Evolutionary conservation across 768 basidiomycete species (phyloP).

Genomic region (Tylopilus vinaceipallidus): DNA sequence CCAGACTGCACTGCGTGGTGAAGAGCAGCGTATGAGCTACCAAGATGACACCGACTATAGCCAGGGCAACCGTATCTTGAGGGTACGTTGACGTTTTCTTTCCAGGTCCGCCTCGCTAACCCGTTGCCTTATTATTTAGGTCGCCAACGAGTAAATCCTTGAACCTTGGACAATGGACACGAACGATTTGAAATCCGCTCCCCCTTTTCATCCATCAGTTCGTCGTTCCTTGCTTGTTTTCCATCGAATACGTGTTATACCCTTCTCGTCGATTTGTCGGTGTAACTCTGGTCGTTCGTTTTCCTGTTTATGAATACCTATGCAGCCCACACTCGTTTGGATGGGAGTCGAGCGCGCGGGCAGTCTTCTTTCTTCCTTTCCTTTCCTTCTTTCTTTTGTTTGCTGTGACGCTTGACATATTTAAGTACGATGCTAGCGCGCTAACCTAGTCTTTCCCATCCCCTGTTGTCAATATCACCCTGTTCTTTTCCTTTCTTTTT

Average conservation of each 20-base stretch:
- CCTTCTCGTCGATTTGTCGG: background rate
- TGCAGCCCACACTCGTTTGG: background rate
- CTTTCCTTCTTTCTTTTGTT: background rate
- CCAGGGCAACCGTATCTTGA: slow-evolving; percentile 27
- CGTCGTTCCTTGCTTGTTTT: background rate
- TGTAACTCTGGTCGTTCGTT: slow-evolving; percentile 5
- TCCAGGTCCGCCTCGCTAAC: no score
- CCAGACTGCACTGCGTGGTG: slow-evolving; percentile 6
- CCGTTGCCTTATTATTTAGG: slow-evolving; percentile 6
- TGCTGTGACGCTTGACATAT: background rate
- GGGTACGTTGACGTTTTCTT: slow-evolving; percentile 19
- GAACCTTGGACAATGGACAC: slow-evolving; percentile 1
- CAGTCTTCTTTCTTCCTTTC: background rate
- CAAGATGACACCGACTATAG: slow-evolving; percentile 30
- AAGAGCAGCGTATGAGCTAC: slow-evolving; percentile 30
- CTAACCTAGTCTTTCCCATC: no score
- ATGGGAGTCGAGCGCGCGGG: background rate
- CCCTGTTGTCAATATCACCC: no score
- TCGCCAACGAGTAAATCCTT: slow-evolving; percentile 16
- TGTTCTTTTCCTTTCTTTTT: no score
- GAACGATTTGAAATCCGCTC: background rate
- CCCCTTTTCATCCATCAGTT: background rate
- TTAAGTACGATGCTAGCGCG: no score
- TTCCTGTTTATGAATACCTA: background rate
- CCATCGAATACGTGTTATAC: slow-evolving; percentile 4